Percentiles rank a stretch among this genome's conserved stretches.
phyloP scores from a whole-genome alignment of 1,284 basidiomycete species.

The Pulveroboletus sp. region DNA sequence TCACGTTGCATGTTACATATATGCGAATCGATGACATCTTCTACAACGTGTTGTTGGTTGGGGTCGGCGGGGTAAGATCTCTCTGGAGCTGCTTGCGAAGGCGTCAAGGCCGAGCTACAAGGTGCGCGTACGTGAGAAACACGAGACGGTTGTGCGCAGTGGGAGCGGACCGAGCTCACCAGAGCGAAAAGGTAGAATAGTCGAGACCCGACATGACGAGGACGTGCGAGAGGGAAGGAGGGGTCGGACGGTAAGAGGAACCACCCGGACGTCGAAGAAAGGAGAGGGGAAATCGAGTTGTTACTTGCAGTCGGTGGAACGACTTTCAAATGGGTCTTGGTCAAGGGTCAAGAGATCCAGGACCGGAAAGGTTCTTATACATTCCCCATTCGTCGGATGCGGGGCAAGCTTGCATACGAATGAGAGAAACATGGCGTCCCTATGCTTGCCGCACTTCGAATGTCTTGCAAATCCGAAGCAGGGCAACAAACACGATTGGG shows the following conservation, averaged over 20 bases:
- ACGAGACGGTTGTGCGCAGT: neutral
- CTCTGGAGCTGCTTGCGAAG: constrained; percentile 23
- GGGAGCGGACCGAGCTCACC: constrained; percentile 18
- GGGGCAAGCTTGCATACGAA: constrained; percentile 25
- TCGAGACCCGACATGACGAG: constrained; percentile 28
- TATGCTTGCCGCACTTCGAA: constrained; percentile 33
- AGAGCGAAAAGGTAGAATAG: constrained; percentile 34
- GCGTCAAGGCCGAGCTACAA: constrained; percentile 31
- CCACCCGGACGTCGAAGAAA: constrained; percentile 9
- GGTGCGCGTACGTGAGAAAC: constrained; percentile 4
- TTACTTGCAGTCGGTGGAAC: constrained; percentile 25
- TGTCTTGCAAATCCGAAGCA: constrained; percentile 39
- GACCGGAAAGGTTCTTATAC: constrained; percentile 34
- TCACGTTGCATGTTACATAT: constrained; percentile 34
- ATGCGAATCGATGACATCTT: constrained; percentile 35
- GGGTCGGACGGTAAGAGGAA: constrained; percentile 7
- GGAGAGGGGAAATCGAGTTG: constrained; percentile 23
- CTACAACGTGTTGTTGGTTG: constrained; percentile 30
- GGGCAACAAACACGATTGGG: constrained; percentile 34
- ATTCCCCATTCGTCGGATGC: constrained; percentile 28
- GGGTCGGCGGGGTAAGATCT: constrained; percentile 36
- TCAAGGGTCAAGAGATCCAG: constrained; percentile 25
- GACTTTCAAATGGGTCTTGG: constrained; percentile 30
- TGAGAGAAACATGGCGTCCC: constrained; percentile 34
- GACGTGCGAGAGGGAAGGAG: neutral